Evolutionary conservation across 176 grass and related monocot genomes (phyloP).

Genomic region (Aegilops tauschii): DNA sequence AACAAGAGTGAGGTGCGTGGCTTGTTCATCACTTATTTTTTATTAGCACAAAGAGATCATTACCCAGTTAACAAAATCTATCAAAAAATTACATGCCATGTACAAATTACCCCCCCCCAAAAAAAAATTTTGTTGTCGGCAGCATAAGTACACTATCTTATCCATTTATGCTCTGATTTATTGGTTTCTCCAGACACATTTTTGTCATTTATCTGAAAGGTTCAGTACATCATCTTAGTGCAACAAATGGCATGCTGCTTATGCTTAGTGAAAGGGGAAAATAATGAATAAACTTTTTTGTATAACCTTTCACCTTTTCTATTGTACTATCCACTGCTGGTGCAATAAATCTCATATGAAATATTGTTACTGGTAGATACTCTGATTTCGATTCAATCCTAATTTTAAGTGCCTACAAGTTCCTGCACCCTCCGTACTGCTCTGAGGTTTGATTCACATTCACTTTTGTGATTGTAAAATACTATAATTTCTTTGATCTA

Average conservation of each 20-base stretch:
- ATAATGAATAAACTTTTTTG: background rate
- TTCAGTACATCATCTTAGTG: background rate
- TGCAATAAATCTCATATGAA: background rate
- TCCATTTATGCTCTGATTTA: constrained; percentile 3
- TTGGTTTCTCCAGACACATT: background rate
- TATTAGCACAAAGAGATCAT: no score
- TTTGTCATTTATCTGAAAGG: background rate
- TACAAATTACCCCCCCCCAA: no score
- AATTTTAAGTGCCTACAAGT: background rate
- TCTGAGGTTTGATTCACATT: background rate
- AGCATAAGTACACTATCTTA: background rate
- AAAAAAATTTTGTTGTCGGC: no score
- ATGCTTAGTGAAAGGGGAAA: background rate
- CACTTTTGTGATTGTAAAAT: background rate
- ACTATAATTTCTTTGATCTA: background rate
- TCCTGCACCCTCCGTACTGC: background rate
- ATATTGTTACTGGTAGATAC: background rate
- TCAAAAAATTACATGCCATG: no score
- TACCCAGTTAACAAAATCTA: no score
- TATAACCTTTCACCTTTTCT: background rate
- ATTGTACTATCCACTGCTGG: background rate
- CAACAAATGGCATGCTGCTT: background rate
- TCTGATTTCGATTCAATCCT: background rate
- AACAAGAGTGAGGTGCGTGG: no score
- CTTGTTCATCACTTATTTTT: no score